These are phyloP conservation scores for Clarireedia monteithiana DNA, from an alignment of 2,329 filamentous ascomycete species.

Conservation along the genomic window DNA sequence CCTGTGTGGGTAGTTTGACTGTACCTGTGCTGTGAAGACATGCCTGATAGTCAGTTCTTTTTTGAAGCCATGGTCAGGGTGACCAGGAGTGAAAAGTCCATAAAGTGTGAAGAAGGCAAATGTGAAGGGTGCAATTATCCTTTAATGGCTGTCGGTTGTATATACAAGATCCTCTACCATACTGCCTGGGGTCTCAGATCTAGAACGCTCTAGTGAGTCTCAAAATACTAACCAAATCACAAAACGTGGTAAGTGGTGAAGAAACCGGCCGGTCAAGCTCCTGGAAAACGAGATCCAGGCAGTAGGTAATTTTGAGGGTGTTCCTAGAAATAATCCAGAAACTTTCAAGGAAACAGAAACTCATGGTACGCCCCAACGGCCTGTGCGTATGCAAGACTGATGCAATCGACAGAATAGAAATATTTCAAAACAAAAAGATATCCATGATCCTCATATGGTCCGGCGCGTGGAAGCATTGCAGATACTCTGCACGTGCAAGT, in stretches of 20 bases:
- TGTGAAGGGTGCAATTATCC: conserved; percentile 13
- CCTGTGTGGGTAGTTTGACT: conserved; percentile 6
- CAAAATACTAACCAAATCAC: conserved; percentile 20
- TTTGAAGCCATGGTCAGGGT: conserved; percentile 9
- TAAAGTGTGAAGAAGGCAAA: neutral
- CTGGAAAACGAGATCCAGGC: conserved; percentile 24
- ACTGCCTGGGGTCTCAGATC: conserved; percentile 19
- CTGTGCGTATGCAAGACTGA: conserved; percentile 28
- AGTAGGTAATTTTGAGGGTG: conserved; percentile 23
- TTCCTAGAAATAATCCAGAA: conserved; percentile 20
- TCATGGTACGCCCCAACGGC: conserved; percentile 23
- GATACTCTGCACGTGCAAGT: conserved; percentile 17
- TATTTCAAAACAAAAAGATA: conserved; percentile 13
- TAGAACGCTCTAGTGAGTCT: conserved; percentile 13
- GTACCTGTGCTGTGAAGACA: conserved; percentile 7
- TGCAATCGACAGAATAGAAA: conserved; percentile 25
- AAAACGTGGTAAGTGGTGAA: conserved; percentile 10
- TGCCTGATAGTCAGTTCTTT: conserved; percentile 4
- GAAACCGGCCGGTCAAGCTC: conserved; percentile 12
- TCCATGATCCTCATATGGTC: conserved; percentile 17
- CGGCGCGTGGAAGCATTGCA: conserved; percentile 23
- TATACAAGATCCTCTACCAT: conserved; percentile 18
- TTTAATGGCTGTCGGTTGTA: conserved; percentile 15
- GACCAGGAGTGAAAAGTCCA: conserved; percentile 6
- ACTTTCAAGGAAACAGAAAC: conserved; percentile 17